Evolutionary conservation across 75 land plant genomes (phyloP), one percentile per base, ranked within the genome.

Genomic region (Selaginella tamariscina): DNA sequence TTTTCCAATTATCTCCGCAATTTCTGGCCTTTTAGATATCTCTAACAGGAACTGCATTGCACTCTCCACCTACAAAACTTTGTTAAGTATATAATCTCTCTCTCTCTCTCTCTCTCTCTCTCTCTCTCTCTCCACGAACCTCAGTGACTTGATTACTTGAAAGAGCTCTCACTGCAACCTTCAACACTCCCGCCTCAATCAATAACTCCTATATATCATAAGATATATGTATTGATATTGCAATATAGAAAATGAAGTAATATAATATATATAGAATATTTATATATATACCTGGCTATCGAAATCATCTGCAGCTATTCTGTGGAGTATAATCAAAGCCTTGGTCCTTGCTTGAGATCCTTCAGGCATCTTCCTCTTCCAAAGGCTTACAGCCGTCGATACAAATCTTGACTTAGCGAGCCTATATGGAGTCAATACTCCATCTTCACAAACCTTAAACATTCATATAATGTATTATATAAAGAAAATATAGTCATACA

Each of bases 281-380:
- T n/a, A n/a, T n/a, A n/a, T n/a, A 39, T 24, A 27, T 64, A 84
- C 86, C 84, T 82, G 81, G 79, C 79, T 84, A 30, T 78, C 81
- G 22, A 29, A 27, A 54, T 74, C 71, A 57, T 72, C 82, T 55
- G 68, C 69, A 15, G 84, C 76, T 69, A 82, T 56, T 67, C 71
- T 72, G 32, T 70, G 84, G 44, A 84, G 63, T 2, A 71, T 69
- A 65, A 70, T 57, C 33, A 82, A 71, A 21, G 74, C 79, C 70
- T 79, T 73, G 63, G 76, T 69, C 54, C 86, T 71, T 54, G 74
- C 30, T 24, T 74, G 70, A 20, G 81, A 64, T 30, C 70, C 71
- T 5, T 15, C 49, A 5, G 49, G 11, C 0, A 72, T 56, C 55
- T 39, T 39, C 8, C 70, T 65, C 65, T 60, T 75, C 49, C 83